These are phyloP conservation scores for Saturnispora silvae DNA, from an alignment of 805 yeast genomes.

Conservation along the genomic window DNA sequence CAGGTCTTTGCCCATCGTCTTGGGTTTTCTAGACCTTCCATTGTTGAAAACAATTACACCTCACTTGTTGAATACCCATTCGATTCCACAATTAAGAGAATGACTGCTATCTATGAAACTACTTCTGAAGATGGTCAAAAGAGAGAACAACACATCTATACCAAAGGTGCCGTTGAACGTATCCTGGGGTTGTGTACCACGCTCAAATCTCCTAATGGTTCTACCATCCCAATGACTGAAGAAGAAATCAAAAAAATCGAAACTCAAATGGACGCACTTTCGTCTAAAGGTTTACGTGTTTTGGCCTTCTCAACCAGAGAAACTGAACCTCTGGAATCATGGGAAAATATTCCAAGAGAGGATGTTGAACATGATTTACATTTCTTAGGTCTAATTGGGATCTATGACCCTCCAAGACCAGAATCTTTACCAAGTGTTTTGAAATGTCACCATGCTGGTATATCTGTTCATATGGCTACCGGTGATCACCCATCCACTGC, in stretches of 20 bases:
- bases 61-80: constrained; percentile 62
- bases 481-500: constrained; percentile 80
- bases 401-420: constrained; percentile 69
- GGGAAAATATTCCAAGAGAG: constrained; percentile 26
- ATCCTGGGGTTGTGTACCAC: constrained; percentile 43
- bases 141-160: constrained; percentile 24
- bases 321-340: constrained; percentile 7
- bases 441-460: constrained; percentile 63
- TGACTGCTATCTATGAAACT: constrained; percentile 49
- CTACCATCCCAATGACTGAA: constrained; percentile 28
- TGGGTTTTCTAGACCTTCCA: constrained; percentile 34
- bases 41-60: constrained; percentile 31
- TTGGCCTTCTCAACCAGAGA: constrained; percentile 48
- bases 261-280: constrained; percentile 45
- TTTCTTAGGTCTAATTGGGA: constrained; percentile 63
- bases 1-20: constrained; percentile 64
- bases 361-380: constrained; percentile 42
- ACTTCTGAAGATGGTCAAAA: constrained; percentile 15
- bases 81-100: constrained; percentile 63
- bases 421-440: constrained; percentile 59
- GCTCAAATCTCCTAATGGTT: constrained; percentile 36
- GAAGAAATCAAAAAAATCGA: constrained; percentile 35
- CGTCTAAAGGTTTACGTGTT: constrained; percentile 61
- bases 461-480: constrained; percentile 71
- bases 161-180: constrained; percentile 75